Evolutionary conservation across 805 yeast species (phyloP).

Genomic region (Yamadazyma akitaensis): DNA sequence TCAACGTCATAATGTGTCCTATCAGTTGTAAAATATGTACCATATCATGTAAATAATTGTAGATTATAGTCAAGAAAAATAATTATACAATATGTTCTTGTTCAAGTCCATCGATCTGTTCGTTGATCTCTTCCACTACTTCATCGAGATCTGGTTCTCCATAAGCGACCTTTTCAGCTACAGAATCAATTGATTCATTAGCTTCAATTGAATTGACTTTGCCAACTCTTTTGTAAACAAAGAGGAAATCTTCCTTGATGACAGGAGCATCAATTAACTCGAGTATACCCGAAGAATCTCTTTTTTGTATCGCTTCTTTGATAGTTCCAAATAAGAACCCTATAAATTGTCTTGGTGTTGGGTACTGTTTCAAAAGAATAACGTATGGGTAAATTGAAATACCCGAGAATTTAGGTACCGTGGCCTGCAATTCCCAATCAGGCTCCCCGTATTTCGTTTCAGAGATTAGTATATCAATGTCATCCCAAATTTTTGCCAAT

Average conservation of each 20-base stretch:
- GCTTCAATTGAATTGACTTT: conserved; percentile 1
- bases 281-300: not conserved
- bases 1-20: conserved; percentile 17
- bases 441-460: conserved; percentile 10
- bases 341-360: conserved; percentile 1
- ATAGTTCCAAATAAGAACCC: not conserved
- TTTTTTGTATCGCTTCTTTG: conserved; percentile 1
- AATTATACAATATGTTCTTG: not conserved
- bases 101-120: conserved; percentile 22
- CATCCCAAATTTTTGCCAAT: conserved; percentile 28
- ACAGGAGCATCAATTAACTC: conserved; percentile 19
- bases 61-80: not conserved
- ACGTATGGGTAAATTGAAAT: conserved; percentile 17
- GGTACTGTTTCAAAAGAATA: conserved; percentile 7
- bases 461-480: conserved; percentile 26
- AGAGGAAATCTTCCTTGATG: conserved; percentile 21
- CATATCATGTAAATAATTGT: not conserved
- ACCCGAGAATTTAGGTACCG: conserved; percentile 20
- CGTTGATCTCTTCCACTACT: conserved; percentile 19
- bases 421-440: conserved; percentile 22
- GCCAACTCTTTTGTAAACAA: conserved; percentile 26
- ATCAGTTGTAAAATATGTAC: conserved; percentile 4
- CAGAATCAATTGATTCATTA: not conserved
- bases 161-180: not conserved
- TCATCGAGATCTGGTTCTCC: conserved; percentile 16